Evolutionary conservation across 1,139 yeast genomes (phyloP), one percentile per base, ranked within the genome.

Genomic region (Hansenula sp.): DNA sequence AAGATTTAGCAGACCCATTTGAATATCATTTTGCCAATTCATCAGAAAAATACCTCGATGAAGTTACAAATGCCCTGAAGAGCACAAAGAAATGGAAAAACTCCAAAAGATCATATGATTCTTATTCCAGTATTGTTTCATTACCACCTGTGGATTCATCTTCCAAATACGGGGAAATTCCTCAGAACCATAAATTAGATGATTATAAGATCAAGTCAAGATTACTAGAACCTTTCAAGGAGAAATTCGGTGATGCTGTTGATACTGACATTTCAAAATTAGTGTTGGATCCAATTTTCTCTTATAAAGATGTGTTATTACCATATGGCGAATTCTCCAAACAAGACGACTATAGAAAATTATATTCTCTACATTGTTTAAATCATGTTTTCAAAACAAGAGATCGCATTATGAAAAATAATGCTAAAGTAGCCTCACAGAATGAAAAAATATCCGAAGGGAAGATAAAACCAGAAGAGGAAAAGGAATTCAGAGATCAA

Each of bases 331-430:
- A 71, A 0, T 62, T 66, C 46, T 60, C 61, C 2, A 66, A 72
- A 15, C 74, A 70, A 41, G 53, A 61, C 2, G 73, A 74, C 37
- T 77, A 90, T 55, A 79, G 83, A 54, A 78, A 77, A 47, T 64
- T 88, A 25, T 88, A 87, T 60, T 64, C 76, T 0, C 58, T 87
- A 49, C 99, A 93, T 66, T 76, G 80, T 4, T 63, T 90, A 46
- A 93, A 93, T 57, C 99, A 93, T 61, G 68, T 93, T 28, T 79
- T 74, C 66, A 90, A 90, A 64, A 88, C 98, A 0, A 76, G 97
- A 60, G 96, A 90, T 61, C 70, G 83, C 27, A 77, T 91, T 19
- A 58, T 91, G 52, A 86, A 85, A 60, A 84, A 93, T 63, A 87
- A 84, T 52, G 75, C 76, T 38, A 81, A 78, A 55, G 64, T 84